phyloP scores from a whole-genome alignment of 495 filamentous ascomycete species.

The Lophiotrema nucula region DNA sequence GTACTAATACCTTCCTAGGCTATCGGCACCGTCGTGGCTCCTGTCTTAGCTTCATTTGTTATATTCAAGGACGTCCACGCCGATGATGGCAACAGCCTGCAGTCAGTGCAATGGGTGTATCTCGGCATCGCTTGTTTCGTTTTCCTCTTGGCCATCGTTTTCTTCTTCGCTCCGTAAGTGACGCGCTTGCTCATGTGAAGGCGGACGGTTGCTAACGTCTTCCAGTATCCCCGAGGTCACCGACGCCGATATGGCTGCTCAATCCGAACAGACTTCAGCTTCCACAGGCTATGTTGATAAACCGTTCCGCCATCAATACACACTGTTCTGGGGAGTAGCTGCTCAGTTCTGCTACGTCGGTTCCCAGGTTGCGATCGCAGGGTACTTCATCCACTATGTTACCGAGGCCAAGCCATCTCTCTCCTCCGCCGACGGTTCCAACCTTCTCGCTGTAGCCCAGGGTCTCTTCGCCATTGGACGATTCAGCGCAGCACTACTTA shows the following conservation, averaged over 20 bases:
- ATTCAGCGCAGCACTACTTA: constrained; percentile 55
- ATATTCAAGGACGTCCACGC: constrained; percentile 60
- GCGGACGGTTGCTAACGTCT: too few relatives aligned
- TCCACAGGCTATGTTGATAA: constrained; percentile 44
- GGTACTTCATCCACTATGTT: constrained; percentile 52
- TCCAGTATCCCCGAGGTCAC: constrained; percentile 73
- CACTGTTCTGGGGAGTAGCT: constrained; percentile 62
- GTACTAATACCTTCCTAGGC: constrained; percentile 36
- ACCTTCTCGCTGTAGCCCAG: constrained; percentile 64
- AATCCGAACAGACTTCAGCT: constrained; percentile 38
- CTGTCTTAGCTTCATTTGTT: constrained; percentile 64
- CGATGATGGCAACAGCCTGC: constrained; percentile 44
- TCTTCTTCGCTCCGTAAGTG: constrained; percentile 61
- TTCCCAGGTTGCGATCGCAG: constrained; percentile 55
- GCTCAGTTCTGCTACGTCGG: constrained; percentile 71
- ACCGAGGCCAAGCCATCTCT: constrained; percentile 15
- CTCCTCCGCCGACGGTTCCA: constrained; percentile 21
- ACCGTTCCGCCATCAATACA: constrained; percentile 52
- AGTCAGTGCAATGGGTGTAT: constrained; percentile 72
- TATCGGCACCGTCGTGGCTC: constrained; percentile 62
- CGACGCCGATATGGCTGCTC: constrained; percentile 63
- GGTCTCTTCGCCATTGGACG: constrained; percentile 64
- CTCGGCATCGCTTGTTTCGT: constrained; percentile 70
- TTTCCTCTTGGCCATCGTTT: constrained; percentile 59
- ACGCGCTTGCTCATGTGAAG: too few relatives aligned